phyloP scores from a whole-genome alignment of 1,284 basidiomycete species.

The Caloboletus firmus region DNA sequence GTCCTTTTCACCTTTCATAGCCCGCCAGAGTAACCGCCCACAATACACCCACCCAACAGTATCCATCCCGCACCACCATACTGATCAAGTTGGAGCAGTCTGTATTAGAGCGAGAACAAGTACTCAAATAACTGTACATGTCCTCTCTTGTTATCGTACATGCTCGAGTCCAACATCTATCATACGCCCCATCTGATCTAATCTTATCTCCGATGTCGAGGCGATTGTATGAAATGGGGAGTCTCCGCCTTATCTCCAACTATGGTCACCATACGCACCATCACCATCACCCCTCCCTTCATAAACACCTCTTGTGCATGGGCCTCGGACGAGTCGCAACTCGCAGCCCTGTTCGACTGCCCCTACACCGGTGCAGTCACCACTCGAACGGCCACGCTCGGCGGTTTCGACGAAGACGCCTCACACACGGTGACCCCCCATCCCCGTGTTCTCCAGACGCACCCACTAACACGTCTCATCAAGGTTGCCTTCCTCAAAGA shows the following conservation, averaged over 20 bases:
- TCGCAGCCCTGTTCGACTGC: slow-evolving; percentile 62
- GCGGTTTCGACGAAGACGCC: slow-evolving; percentile 64
- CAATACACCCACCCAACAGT: slow-evolving; percentile 80
- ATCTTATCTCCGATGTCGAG: slow-evolving; percentile 18
- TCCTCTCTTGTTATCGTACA: slow-evolving; percentile 2
- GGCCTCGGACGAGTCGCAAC: slow-evolving; percentile 66
- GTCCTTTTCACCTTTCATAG: slow-evolving; percentile 45
- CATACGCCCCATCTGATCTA: not conserved
- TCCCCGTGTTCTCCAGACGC: not conserved
- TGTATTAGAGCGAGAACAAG: slow-evolving; percentile 86
- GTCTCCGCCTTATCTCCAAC: not conserved
- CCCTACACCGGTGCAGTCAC: slow-evolving; percentile 73
- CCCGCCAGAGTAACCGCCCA: slow-evolving; percentile 97
- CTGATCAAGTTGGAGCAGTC: slow-evolving; percentile 92
- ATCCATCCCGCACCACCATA: slow-evolving; percentile 85
- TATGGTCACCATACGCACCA: slow-evolving; percentile 42
- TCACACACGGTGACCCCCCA: slow-evolving; percentile 52
- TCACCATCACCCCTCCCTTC: slow-evolving; percentile 55
- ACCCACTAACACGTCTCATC: slow-evolving; percentile 2
- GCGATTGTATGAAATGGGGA: slow-evolving; percentile 1
- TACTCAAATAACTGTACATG: slow-evolving; percentile 51
- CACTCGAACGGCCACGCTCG: slow-evolving; percentile 68
- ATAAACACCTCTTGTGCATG: slow-evolving; percentile 78
- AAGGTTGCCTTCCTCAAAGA: slow-evolving; percentile 60
- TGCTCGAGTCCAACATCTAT: not conserved